phyloP scores from a whole-genome alignment of 306 rosid genomes.

The Canavalia ensiformis region DNA sequence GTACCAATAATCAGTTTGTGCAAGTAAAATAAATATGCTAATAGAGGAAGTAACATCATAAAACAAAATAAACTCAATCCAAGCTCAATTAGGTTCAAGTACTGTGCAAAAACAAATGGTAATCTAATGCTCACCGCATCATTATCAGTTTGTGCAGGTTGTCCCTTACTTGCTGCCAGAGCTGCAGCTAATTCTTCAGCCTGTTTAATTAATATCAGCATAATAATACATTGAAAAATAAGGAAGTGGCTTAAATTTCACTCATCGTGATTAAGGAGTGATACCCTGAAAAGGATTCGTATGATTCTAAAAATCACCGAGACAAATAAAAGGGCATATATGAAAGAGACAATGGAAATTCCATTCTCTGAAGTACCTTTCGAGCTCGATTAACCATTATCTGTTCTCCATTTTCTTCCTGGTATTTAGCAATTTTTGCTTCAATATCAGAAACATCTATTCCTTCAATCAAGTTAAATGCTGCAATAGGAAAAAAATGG shows the following conservation, averaged over 20 bases:
- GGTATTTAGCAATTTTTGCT: conserved; percentile 75
- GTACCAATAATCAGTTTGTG: not conserved
- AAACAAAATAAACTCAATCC: conserved; percentile 23
- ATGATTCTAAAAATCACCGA: conserved; percentile 3
- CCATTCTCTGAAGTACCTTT: conserved; percentile 63
- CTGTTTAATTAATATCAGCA: conserved; percentile 57
- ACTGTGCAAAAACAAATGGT: not conserved
- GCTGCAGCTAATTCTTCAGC: conserved; percentile 98
- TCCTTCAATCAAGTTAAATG: conserved; percentile 82
- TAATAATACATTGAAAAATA: conserved; percentile 34
- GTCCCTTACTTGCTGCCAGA: conserved; percentile 79
- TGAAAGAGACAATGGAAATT: conserved; percentile 15
- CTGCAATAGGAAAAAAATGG: conserved; percentile 49
- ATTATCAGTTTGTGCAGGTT: conserved; percentile 65
- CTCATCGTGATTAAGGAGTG: not conserved
- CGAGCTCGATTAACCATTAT: conserved; percentile 87
- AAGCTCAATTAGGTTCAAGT: conserved; percentile 20
- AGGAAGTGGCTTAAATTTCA: not conserved
- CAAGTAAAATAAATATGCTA: not conserved
- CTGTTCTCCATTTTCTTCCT: conserved; percentile 91
- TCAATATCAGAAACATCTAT: conserved; percentile 75
- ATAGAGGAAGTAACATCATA: not conserved
- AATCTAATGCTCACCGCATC: conserved; percentile 68
- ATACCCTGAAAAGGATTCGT: conserved; percentile 6
- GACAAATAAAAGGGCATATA: not conserved